Percentiles rank a stretch among this genome's conserved stretches.
phyloP scores from a whole-genome alignment of 176 grass and related monocot species.

The Dactylis glomerata region DNA sequence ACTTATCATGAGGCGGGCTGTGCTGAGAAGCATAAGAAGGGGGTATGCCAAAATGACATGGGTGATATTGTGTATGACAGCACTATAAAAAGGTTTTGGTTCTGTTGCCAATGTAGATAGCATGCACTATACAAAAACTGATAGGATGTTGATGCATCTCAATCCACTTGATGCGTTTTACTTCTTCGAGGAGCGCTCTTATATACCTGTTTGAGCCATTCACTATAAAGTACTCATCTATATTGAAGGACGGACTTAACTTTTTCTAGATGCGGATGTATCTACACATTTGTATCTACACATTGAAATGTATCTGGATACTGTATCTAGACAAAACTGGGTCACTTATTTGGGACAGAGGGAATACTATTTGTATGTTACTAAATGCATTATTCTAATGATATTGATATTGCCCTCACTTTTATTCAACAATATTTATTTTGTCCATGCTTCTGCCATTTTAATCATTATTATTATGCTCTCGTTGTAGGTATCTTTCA shows the following conservation, averaged over 20 bases:
- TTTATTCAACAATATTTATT: neutral
- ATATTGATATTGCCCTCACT: neutral
- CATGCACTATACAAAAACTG: neutral
- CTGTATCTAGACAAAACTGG: too few relatives aligned
- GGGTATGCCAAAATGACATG: neutral
- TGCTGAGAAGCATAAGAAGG: neutral
- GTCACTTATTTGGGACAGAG: too few relatives aligned
- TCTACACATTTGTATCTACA: too few relatives aligned
- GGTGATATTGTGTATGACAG: neutral
- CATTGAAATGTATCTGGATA: too few relatives aligned
- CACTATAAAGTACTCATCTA: neutral
- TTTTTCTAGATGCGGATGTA: too few relatives aligned
- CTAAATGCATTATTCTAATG: neutral
- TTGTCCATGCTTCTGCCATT: neutral
- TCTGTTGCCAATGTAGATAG: neutral
- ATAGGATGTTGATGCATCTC: neutral
- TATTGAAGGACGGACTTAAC: neutral
- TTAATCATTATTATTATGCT: conserved; percentile 7
- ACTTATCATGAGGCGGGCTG: neutral
- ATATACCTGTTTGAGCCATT: neutral
- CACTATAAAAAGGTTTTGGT: neutral
- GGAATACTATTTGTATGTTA: neutral
- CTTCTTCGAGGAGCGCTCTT: neutral
- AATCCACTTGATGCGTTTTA: neutral
- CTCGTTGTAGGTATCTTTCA: conserved; percentile 51